Evolutionary conservation across 306 rosid genomes (phyloP).

Genomic region (Pyrus pyrifolia): DNA sequence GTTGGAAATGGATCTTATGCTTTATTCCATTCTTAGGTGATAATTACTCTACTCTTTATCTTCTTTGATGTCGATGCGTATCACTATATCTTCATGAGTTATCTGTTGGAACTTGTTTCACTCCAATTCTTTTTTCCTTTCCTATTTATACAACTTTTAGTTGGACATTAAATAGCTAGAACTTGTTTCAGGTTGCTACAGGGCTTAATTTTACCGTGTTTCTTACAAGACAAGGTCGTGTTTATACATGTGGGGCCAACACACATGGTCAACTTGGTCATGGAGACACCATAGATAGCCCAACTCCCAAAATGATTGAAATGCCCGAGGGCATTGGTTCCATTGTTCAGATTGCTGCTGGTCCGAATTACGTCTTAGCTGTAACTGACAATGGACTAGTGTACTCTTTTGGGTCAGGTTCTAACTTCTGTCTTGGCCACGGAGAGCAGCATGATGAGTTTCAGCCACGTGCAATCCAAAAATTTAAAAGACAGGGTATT

Average conservation of each 20-base stretch:
- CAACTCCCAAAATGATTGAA: conserved; percentile 62
- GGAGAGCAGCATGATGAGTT: conserved; percentile 84
- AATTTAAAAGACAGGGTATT: conserved; percentile 57
- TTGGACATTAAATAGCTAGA: background rate
- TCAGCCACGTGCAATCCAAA: conserved; percentile 70
- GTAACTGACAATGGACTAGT: conserved; percentile 56
- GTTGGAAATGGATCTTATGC: background rate
- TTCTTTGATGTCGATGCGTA: background rate
- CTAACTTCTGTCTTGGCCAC: conserved; percentile 93
- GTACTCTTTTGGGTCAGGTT: conserved; percentile 87
- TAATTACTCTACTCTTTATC: too few relatives aligned
- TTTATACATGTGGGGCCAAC: conserved; percentile 81
- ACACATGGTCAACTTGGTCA: conserved; percentile 90
- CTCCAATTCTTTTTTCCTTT: background rate
- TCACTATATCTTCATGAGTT: background rate
- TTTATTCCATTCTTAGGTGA: background rate
- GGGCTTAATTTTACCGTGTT: conserved; percentile 88
- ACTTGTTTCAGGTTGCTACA: conserved; percentile 63
- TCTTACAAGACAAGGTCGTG: conserved; percentile 71
- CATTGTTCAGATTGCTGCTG: conserved; percentile 73
- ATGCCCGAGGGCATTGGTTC: conserved; percentile 42
- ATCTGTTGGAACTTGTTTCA: background rate
- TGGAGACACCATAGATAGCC: conserved; percentile 64
- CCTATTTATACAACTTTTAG: background rate
- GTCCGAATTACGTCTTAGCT: conserved; percentile 70